Evolutionary conservation across 805 yeast genomes (phyloP).

Genomic region (Suhomyces xylopsoci): DNA sequence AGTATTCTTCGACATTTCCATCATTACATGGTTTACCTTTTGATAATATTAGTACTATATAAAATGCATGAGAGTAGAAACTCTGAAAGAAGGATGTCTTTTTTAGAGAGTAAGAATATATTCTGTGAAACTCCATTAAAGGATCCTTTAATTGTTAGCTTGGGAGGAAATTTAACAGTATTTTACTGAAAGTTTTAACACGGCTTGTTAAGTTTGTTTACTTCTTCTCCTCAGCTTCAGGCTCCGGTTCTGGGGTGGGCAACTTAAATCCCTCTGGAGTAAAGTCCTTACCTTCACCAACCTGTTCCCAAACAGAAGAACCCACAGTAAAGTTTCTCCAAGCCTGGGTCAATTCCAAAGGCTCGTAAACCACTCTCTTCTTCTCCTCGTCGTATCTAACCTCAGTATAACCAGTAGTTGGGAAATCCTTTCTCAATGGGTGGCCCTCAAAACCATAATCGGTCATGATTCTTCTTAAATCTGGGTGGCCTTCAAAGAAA

Average conservation of each 20-base stretch:
- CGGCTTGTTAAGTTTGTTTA: no score
- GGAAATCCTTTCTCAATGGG: conserved; percentile 89
- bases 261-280: conserved; percentile 79
- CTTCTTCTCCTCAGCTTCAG: conserved; percentile 38
- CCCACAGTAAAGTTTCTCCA: conserved; percentile 89
- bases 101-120: no score
- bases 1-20: no score
- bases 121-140: background rate
- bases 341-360: conserved; percentile 87
- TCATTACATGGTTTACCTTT: no score
- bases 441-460: conserved; percentile 93
- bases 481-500: conserved; percentile 87
- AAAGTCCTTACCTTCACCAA: conserved; percentile 79
- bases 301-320: conserved; percentile 87
- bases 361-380: conserved; percentile 85
- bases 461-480: conserved; percentile 83
- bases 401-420: conserved; percentile 88
- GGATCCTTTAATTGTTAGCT: background rate
- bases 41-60: conserved; percentile 2
- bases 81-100: no score
- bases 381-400: conserved; percentile 88
- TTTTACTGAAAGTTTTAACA: no score
- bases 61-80: conserved; percentile 5
- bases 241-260: conserved; percentile 80
- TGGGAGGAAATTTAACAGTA: no score